phyloP scores from a whole-genome alignment of 805 yeast genomes.

The Starmerella apicola region DNA sequence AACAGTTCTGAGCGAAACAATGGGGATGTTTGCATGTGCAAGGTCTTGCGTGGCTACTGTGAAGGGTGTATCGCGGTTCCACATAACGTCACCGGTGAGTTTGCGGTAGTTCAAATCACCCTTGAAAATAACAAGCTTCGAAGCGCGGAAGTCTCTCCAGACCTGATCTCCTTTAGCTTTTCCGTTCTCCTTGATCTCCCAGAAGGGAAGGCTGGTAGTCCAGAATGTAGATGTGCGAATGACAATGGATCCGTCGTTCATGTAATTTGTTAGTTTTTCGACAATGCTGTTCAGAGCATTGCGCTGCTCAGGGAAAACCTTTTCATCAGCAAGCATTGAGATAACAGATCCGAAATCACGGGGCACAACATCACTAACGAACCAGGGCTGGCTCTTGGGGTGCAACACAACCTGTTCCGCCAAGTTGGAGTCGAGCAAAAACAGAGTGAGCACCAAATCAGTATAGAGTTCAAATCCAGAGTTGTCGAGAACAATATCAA shows the following conservation, averaged over 20 bases:
- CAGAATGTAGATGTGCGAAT: constrained; percentile 63
- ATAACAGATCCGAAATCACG: constrained; percentile 58
- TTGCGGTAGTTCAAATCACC: constrained; percentile 96
- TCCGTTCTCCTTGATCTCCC: constrained; percentile 49
- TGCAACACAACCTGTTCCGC: constrained; percentile 59
- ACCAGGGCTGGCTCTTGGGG: constrained; percentile 89
- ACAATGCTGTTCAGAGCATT: constrained; percentile 40
- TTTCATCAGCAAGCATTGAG: constrained; percentile 40
- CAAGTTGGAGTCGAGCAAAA: constrained; percentile 58
- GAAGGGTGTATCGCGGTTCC: constrained; percentile 78
- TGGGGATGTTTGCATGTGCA: constrained; percentile 47
- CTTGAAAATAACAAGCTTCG: constrained; percentile 69
- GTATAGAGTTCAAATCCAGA: constrained; percentile 92
- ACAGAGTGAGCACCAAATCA: constrained; percentile 56
- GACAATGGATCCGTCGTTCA: constrained; percentile 36
- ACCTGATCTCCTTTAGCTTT: constrained; percentile 46
- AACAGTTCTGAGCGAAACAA: constrained; percentile 77
- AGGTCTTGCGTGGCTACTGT: constrained; percentile 53
- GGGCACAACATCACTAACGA: constrained; percentile 90
- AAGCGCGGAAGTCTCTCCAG: constrained; percentile 42
- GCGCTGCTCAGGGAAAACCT: constrained; percentile 38
- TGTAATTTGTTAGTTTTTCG: constrained; percentile 34
- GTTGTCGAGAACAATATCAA: constrained; percentile 82
- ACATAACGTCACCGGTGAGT: constrained; percentile 75
- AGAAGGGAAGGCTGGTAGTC: constrained; percentile 69